Evolutionary conservation across 2,329 filamentous ascomycete species (phyloP), one percentile per base, ranked within the genome.

Genomic region (Drechslera avenae): DNA sequence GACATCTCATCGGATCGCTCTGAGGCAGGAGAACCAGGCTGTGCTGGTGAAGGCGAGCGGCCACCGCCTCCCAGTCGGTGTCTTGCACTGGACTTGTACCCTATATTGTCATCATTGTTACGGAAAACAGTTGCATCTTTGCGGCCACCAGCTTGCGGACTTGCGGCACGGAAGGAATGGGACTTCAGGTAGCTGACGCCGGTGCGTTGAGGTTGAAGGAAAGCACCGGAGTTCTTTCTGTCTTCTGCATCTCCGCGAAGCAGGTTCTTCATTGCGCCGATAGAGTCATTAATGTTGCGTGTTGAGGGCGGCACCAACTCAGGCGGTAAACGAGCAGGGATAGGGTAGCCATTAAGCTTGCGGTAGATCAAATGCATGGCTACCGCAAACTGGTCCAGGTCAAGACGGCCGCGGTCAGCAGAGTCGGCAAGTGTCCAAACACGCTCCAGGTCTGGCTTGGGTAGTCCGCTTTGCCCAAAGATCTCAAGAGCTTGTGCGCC

Each of bases 331-430:
- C 88, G 87, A 66, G 86, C 89, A 13, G 94, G 94, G 26, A 97
- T 82, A 1, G 93, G 92, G 68, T 97, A 97, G 30, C 93, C 93
- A 66, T 99, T 97, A 45, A 99, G 82, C 72, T 95, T 96, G 64
- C 94, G 85, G 77, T 99, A 99, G 66, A 99, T 99, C 75, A 99
- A 79, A 81, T 99, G 94, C 94, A 99, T 99, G 8, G 92, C 91
- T 44, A 99, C 93, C 7, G 94, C 92, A 69, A 99, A 99, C 69
- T 99, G 94, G 71, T 99, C 94, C 67, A 97, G 84, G 66, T 99
- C 92, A 23, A 99, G 82, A 48, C 92, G 88, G 14, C 94, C 94
- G 73, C 94, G 94, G 74, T 99, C 97, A 58, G 92, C 88, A 26
- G 92, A 88, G 71, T 99, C 94, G 3, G 93, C 88, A 51, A 99